phyloP scores from a whole-genome alignment of 1,139 yeast genomes.

The Entelexis paramagnoliae region DNA sequence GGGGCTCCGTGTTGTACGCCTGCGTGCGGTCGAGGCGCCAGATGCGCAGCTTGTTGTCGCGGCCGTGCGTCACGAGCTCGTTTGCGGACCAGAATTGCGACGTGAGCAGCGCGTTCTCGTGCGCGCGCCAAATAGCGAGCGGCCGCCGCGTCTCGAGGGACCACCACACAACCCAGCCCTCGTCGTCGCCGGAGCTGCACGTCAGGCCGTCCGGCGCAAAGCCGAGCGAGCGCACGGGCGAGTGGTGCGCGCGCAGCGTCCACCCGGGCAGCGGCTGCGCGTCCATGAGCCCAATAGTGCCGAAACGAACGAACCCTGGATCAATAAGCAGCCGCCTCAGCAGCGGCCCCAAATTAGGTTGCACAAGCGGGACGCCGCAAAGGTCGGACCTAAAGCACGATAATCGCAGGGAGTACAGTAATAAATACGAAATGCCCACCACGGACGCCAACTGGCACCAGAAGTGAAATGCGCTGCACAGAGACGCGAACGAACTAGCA shows the following conservation, averaged over 20 bases:
- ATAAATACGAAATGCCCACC: too few relatives aligned
- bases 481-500: too few relatives aligned
- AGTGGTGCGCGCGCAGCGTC: slow-evolving; percentile 29
- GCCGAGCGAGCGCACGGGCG: slow-evolving; percentile 26
- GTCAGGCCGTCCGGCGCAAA: slow-evolving; percentile 21
- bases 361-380: too few relatives aligned
- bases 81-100: slow-evolving; percentile 26
- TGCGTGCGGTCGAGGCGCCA: slow-evolving; percentile 23
- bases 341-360: background rate
- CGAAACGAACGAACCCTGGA: background rate
- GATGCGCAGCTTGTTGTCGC: slow-evolving; percentile 32
- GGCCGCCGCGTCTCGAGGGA: slow-evolving; percentile 32
- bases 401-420: too few relatives aligned
- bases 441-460: too few relatives aligned
- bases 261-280: slow-evolving; percentile 9
- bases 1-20: slow-evolving; percentile 14
- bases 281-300: slow-evolving; percentile 1
- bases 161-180: slow-evolving; percentile 36
- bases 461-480: too few relatives aligned
- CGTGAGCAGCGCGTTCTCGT: slow-evolving; percentile 28
- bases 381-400: too few relatives aligned
- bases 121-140: slow-evolving; percentile 32
- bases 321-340: background rate
- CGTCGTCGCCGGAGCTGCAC: slow-evolving; percentile 32
- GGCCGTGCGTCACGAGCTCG: slow-evolving; percentile 32